phyloP scores from a whole-genome alignment of 192 early-diverging fungal genomes.

The Chytriomyces hyalinus region DNA sequence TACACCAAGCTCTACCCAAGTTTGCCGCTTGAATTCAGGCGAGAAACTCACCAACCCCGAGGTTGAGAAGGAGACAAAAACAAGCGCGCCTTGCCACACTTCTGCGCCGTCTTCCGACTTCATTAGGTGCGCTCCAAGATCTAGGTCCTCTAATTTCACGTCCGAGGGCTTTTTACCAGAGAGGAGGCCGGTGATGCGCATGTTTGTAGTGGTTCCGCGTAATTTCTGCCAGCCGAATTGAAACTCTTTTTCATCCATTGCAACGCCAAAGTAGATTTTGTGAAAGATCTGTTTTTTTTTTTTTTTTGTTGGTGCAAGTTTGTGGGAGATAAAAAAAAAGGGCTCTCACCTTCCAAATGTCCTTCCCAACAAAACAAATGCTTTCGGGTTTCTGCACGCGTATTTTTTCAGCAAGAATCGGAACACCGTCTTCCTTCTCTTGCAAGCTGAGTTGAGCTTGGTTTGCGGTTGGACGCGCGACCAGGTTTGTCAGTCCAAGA shows the following conservation, averaged over 20 bases:
- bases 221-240: conserved; percentile 34
- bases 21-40: conserved; percentile 12
- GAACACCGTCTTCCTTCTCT: conserved; percentile 21
- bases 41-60: conserved; percentile 32
- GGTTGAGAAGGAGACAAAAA: conserved; percentile 36
- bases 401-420: conserved; percentile 28
- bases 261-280: conserved; percentile 33
- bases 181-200: conserved; percentile 6
- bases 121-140: background rate
- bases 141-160: background rate
- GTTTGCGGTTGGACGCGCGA: conserved; percentile 32
- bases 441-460: conserved; percentile 21
- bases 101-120: background rate
- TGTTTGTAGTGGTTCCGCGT: background rate
- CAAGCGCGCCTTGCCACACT: conserved; percentile 26
- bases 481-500: conserved; percentile 34
- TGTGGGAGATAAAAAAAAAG: conserved; percentile 27
- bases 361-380: conserved; percentile 37
- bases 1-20: conserved; percentile 20
- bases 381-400: conserved; percentile 18
- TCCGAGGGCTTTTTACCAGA: background rate
- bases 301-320: background rate
- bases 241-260: conserved; percentile 30
- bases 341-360: conserved; percentile 28
- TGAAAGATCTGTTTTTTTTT: conserved; percentile 28